phyloP scores from a whole-genome alignment of 345 rosid species.

The Populus simonii region DNA sequence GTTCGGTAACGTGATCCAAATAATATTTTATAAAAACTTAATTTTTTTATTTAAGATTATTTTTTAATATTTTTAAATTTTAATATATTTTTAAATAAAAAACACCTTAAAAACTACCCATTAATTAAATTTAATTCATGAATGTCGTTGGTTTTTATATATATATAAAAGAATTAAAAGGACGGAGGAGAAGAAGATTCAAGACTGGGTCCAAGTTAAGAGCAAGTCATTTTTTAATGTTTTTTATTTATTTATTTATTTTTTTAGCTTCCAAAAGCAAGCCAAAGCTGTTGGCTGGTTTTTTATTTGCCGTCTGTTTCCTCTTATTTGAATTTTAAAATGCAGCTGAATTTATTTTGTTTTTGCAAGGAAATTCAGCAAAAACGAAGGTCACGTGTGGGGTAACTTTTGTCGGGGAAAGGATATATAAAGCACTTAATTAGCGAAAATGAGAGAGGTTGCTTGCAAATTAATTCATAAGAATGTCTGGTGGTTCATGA shows the following conservation, averaged over 20 bases:
- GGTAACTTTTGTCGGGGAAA: background rate
- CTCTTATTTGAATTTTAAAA: background rate
- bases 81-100: no score
- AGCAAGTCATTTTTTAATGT: no score
- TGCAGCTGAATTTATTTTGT: background rate
- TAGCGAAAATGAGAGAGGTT: background rate
- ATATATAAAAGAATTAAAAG: no score
- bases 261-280: constrained; percentile 4
- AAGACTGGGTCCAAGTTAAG: background rate
- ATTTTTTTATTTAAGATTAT: no score
- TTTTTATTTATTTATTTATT: background rate
- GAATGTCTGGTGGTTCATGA: no score
- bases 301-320: constrained; percentile 24
- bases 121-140: rapidly evolving
- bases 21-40: no score
- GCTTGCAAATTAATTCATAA: background rate
- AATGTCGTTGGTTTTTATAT: no score
- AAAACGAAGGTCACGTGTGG: background rate
- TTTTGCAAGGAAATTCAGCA: background rate
- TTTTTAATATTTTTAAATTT: no score
- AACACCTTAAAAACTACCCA: rapidly evolving
- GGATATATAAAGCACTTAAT: background rate
- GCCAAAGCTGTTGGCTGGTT: constrained; percentile 23
- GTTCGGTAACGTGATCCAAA: no score
- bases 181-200: no score